phyloP scores from a whole-genome alignment of 2,329 filamentous ascomycete species.

The Elsinoe perseae region DNA sequence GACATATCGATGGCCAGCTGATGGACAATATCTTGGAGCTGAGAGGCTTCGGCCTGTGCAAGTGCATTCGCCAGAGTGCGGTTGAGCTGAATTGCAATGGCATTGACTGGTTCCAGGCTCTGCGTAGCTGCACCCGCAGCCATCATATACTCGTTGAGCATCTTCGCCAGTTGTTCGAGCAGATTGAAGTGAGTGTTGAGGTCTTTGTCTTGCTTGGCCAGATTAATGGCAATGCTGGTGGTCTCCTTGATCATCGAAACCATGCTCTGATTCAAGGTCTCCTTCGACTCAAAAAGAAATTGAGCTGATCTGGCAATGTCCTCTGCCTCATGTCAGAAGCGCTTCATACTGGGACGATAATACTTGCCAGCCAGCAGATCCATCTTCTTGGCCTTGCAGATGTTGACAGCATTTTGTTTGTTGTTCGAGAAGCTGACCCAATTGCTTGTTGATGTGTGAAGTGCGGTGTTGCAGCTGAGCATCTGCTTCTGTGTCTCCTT shows the following conservation, averaged over 20 bases:
- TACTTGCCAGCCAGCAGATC: slow-evolving; percentile 48
- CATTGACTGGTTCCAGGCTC: not conserved
- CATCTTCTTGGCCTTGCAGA: slow-evolving; percentile 54
- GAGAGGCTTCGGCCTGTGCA: not conserved
- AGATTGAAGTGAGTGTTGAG: not conserved
- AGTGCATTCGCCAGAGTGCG: not conserved
- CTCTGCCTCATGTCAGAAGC: not conserved
- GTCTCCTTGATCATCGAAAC: not conserved
- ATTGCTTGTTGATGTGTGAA: slow-evolving; percentile 49
- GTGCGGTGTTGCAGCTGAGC: slow-evolving; percentile 45
- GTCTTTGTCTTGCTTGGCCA: slow-evolving; percentile 4
- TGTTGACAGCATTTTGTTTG: slow-evolving; percentile 52
- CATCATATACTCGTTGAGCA: not conserved
- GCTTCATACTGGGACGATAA: not conserved
- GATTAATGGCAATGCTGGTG: not conserved
- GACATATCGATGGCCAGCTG: not conserved
- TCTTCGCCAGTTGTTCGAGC: not conserved
- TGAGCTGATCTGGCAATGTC: not conserved
- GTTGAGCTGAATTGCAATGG: not conserved
- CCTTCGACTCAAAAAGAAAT: not conserved
- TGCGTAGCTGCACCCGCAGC: not conserved
- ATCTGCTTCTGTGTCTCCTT: slow-evolving; percentile 32
- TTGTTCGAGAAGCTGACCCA: slow-evolving; percentile 61
- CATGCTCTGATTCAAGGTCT: not conserved
- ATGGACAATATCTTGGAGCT: not conserved